A percentile compares a stretch with the other conserved stretches of the same genome.
phyloP scores from a whole-genome alignment of 2,329 filamentous ascomycete species.

The Calycina herbarum region DNA sequence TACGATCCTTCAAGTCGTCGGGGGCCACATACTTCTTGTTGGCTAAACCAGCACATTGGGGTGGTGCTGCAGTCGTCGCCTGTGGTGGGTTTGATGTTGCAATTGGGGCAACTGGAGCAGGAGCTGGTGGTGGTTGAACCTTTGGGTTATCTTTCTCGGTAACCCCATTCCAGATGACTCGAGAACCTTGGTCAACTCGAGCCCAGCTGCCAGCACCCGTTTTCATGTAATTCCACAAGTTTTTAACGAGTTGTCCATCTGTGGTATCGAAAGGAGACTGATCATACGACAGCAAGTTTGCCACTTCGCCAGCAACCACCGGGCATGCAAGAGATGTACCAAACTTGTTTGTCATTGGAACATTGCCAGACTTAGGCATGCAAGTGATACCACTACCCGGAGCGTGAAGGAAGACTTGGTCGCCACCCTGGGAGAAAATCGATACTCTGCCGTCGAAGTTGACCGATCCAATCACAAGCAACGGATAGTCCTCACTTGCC shows the following conservation, averaged over 20 bases:
- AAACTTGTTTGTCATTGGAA: not conserved
- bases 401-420: not conserved
- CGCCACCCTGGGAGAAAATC: not conserved
- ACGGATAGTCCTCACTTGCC: not conserved
- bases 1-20: not conserved
- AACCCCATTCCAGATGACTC: constrained; percentile 4
- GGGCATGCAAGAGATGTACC: not conserved
- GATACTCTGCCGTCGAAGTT: not conserved
- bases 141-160: constrained; percentile 4
- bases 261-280: constrained; percentile 3
- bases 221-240: constrained; percentile 2
- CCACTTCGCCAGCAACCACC: not conserved
- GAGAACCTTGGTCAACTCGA: not conserved
- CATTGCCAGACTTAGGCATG: constrained; percentile 1
- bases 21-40: not conserved
- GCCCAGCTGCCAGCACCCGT: constrained; percentile 3
- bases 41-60: too few species aligned
- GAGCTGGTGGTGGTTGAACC: not conserved
- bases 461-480: constrained; percentile 3
- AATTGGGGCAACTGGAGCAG: not conserved
- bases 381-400: not conserved
- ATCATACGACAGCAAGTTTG: constrained; percentile 8
- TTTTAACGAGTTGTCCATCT: not conserved
- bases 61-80: too few species aligned
- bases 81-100: too few species aligned